Percentiles rank a stretch among this genome's conserved stretches.
Evolutionary conservation across 768 basidiomycete genomes (phyloP).

Genomic region (Leccinellum albellum): DNA sequence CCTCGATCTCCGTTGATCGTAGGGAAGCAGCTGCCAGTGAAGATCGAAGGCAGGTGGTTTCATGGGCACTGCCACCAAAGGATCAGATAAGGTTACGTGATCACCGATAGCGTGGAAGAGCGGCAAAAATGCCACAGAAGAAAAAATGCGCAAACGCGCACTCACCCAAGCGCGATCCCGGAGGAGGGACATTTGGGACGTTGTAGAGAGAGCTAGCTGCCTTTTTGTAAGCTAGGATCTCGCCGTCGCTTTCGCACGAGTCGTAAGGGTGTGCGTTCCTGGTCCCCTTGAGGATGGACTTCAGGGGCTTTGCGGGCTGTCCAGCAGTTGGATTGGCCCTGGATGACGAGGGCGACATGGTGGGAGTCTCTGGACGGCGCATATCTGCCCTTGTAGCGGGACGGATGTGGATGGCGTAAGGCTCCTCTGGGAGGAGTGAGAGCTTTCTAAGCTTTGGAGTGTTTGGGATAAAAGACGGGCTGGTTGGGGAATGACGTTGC

Average conservation of each 20-base stretch:
- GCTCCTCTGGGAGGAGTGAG: slow-evolving; percentile 19
- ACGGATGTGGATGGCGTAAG: slow-evolving; percentile 5
- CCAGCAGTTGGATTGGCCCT: slow-evolving; percentile 21
- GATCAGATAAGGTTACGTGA: neutral
- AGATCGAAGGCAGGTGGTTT: slow-evolving; percentile 40
- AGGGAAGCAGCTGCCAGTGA: slow-evolving; percentile 50
- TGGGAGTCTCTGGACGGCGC: slow-evolving; percentile 20
- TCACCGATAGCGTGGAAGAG: neutral
- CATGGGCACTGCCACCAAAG: slow-evolving; percentile 15
- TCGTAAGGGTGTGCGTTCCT: slow-evolving; percentile 11
- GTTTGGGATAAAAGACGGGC: slow-evolving; percentile 13
- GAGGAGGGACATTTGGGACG: slow-evolving; percentile 20
- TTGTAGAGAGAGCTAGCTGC: slow-evolving; percentile 17
- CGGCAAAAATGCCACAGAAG: neutral
- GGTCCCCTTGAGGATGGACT: slow-evolving; percentile 30
- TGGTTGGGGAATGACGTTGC: slow-evolving; percentile 11
- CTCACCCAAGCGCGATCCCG: slow-evolving; percentile 27
- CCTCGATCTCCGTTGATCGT: slow-evolving; percentile 27
- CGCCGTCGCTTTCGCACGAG: slow-evolving; percentile 31
- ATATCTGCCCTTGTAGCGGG: slow-evolving; percentile 13
- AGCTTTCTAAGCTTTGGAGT: slow-evolving; percentile 21
- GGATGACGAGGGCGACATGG: slow-evolving; percentile 10
- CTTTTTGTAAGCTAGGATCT: slow-evolving; percentile 22
- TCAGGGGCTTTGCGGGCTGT: slow-evolving; percentile 23
- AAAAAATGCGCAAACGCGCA: neutral